Base-by-base conservation (phyloP, 108 stramenopile genomes). In the Cyclotella atomus region DNA sequence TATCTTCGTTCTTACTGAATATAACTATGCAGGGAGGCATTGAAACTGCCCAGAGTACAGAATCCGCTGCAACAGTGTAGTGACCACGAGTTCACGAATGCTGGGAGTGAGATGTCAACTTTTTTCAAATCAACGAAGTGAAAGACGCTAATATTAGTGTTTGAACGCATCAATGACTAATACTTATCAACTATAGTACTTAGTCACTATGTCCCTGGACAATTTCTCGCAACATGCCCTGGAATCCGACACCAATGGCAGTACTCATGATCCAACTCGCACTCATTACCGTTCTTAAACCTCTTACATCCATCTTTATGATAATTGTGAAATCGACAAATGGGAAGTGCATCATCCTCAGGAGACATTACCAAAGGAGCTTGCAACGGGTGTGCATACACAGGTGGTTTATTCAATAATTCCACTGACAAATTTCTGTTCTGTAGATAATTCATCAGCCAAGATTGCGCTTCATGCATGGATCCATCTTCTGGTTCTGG, bases 311-410 rank as follows among this genome's bases (percentile, higher is more conserved):
- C 93, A 23, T 88, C 79, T 25, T 67, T 63, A 77, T 89, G 83
- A 68, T 95, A 95, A 63, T 95, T 95, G 82, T 95, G 87, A 59
- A 87, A 95, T 15, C 93, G 84, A 68, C 93, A 95, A 41, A 95
- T 92, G 27, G 91, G 85, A 29, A 59, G 85, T n/a, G n/a, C 53
- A 15, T 72, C 57, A 49, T 86, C 89, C 29, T 65, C 56, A 3
- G 90, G 91, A 8, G 87, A 88, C 25, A 88, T 49, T 16, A 69
- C 85, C 38, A 88, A 23, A 1, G 93, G 89, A 7, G 89, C 93
- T 68, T 88, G 74, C 36, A 81, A 57, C 7, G 93, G 91, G 76
- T 95, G 93, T 19, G 73, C 59, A 63, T 71, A 89, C 32, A 35
- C 69, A 70, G 76, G 63, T n/a, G 73, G 24, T 57, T 50, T 19